phyloP scores from a whole-genome alignment of 2,329 filamentous ascomycete species.

The Ceratocystis smalleyi region DNA sequence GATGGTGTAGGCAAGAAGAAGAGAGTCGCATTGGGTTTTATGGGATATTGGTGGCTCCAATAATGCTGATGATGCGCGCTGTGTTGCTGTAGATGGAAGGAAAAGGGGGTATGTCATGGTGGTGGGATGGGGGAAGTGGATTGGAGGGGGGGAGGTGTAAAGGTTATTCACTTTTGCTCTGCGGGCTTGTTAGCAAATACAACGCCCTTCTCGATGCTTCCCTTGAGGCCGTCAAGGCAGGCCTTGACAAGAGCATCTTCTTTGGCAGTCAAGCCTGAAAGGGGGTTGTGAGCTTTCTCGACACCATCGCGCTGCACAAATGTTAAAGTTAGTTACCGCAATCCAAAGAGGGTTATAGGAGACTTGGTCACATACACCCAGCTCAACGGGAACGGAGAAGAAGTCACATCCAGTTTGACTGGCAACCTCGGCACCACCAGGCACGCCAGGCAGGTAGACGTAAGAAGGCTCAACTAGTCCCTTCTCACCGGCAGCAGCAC shows the following conservation, averaged over 20 bases:
- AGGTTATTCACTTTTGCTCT: constrained; percentile 53
- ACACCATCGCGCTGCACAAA: constrained; percentile 55
- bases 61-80: constrained; percentile 7
- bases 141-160: constrained; percentile 17
- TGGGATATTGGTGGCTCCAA: constrained; percentile 8
- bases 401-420: constrained; percentile 77
- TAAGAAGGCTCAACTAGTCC: constrained; percentile 89
- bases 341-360: constrained; percentile 20
- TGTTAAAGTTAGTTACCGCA: constrained; percentile 20
- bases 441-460: constrained; percentile 82
- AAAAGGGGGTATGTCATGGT: background rate
- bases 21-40: background rate
- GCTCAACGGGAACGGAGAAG: constrained; percentile 92
- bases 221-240: constrained; percentile 62
- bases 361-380: constrained; percentile 53
- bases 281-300: constrained; percentile 69
- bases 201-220: constrained; percentile 89
- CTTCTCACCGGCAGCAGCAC: constrained; percentile 75
- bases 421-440: constrained; percentile 70
- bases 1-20: background rate
- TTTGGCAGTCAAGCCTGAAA: constrained; percentile 61
- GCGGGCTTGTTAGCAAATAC: constrained; percentile 77
- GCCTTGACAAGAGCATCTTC: constrained; percentile 77
- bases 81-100: constrained; percentile 3
- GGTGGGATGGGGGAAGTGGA: background rate